These are phyloP conservation scores for Penicillium ucsense DNA, from an alignment of 495 filamentous ascomycete species.

Conservation along the genomic window DNA sequence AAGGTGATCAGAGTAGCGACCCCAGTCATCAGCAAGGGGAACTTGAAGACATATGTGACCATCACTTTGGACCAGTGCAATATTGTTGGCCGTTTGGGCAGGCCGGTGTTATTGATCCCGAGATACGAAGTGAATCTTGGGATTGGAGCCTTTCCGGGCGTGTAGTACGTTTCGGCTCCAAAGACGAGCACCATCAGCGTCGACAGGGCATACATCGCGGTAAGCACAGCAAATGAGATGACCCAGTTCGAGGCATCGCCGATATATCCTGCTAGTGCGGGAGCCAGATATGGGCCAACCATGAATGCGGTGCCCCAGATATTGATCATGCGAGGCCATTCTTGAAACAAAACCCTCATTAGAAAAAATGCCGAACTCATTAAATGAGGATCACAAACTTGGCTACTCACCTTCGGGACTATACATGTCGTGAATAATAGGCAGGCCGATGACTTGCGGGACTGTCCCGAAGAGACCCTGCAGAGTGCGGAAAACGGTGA, in stretches of 20 bases:
- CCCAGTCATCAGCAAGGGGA: constrained; percentile 23
- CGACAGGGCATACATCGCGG: constrained; percentile 35
- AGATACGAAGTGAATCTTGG: constrained; percentile 32
- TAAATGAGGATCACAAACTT: neutral
- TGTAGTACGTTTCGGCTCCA: constrained; percentile 41
- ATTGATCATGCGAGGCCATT: constrained; percentile 41
- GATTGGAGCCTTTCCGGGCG: constrained; percentile 7
- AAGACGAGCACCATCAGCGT: constrained; percentile 33
- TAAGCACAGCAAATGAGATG: constrained; percentile 36
- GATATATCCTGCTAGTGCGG: constrained; percentile 35
- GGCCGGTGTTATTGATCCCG: constrained; percentile 37
- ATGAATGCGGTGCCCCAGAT: constrained; percentile 40
- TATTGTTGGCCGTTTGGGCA: constrained; percentile 16
- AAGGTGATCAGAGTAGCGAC: constrained; percentile 25
- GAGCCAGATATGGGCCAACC: constrained; percentile 36
- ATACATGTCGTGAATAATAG: constrained; percentile 40
- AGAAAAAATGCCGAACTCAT: neutral
- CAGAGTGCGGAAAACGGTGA: constrained; percentile 42
- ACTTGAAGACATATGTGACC: constrained; percentile 25
- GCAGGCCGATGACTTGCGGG: constrained; percentile 37
- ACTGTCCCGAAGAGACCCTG: constrained; percentile 42
- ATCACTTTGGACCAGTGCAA: constrained; percentile 14
- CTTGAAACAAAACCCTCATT: constrained; percentile 3
- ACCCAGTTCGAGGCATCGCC: constrained; percentile 29
- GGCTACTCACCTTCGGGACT: constrained; percentile 19